Evolutionary conservation across 441 rosid genomes (phyloP), one percentile per base, ranked within the genome.

Genomic region (Eutrema salsugineum): DNA sequence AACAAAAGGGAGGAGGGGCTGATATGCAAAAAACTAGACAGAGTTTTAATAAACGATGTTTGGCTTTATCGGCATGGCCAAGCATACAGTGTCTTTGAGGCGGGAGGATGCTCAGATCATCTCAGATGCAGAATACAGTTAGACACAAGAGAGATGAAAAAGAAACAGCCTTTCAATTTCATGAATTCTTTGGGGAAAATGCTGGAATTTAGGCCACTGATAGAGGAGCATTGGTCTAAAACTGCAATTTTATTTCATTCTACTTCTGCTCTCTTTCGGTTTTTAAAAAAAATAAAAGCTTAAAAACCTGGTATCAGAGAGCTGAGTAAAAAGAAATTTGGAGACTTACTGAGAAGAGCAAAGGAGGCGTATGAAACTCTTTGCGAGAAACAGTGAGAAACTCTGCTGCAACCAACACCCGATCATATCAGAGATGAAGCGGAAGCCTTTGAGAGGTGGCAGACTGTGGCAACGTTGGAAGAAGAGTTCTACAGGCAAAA

Each of bases 381-480:
- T 0, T 40, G 17, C 1, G 7, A 14, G 0, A 40, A 40, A 1
- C 46, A 40, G 6, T 1, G n/a, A 0, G 46, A 1, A 5, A 40
- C 46, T 0, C n/a, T 40, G 15, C 6, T 4, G 0, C 5, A 5
- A 0, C 8, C 46, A 1, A 2, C 4, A 0, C 7, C 15, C 0
- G 0, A 12, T 0, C 8, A 7, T 0, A n/a, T 40, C 0, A 14
- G 0, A 0, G 46, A 0, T 0, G 17, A 40, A 8, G 15, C 15
- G 1, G 6, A 12, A 0, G 46, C 46, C 0, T 40, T 14, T 12
- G 16, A 5, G 1, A 40, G n/a, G 2, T 40, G 46, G 46, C 2
- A 40, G 0, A 14, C 0, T 0, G 1, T 40, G 2, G 46, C 15
- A 0, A 6, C 14, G 0, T 1, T 40, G 1, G 17, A 42, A 5